Evolutionary conservation across 345 rosid species (phyloP), one percentile per base, ranked within the genome.

Genomic region (Erodium maritimum): DNA sequence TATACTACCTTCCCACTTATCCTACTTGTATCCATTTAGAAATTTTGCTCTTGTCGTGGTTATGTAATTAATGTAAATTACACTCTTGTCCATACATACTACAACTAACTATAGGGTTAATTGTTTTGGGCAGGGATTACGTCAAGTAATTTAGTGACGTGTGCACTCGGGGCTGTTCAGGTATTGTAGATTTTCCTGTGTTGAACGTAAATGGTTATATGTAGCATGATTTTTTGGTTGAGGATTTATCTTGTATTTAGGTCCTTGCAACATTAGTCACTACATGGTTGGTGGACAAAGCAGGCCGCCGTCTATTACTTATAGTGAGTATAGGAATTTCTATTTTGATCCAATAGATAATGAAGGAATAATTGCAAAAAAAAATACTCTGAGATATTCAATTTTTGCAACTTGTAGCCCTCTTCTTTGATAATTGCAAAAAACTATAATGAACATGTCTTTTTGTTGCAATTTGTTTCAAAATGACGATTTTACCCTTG

Each of bases 281-380:
- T 13, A 84, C 95, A 18, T 89, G 95, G 95, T 79, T 93, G 73
- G 74, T 64, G 29, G 99, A 93, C 77, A 83, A 63, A 73, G 58
- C 95, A 52, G 99, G 99, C 22, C 95, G 99, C 25, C 80, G 97
- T 50, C 54, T 87, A 66, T 77, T 93, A 12, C 99, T 93, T 58
- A 80, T 77, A 10, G 95, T 89, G 75, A 85, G 99, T 82, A 50
- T 63, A 66, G 33, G 57, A 23, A 64, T 22, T 17, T 11, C 37
- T 11, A n/a, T n/a, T n/a, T n/a, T n/a, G n/a, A n/a, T n/a, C n/a
- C n/a, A n/a, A n/a, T n/a, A n/a, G n/a, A n/a, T n/a, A n/a, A n/a
- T n/a, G n/a, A n/a, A n/a, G n/a, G 37, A 29, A 29, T 5, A 29
- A 54, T 65, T 48, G 56, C 48, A n/a, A n/a, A n/a, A n/a, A n/a